Evolutionary conservation across 139 green algal genomes (phyloP).

Genomic region (Haematococcus lacustris): DNA sequence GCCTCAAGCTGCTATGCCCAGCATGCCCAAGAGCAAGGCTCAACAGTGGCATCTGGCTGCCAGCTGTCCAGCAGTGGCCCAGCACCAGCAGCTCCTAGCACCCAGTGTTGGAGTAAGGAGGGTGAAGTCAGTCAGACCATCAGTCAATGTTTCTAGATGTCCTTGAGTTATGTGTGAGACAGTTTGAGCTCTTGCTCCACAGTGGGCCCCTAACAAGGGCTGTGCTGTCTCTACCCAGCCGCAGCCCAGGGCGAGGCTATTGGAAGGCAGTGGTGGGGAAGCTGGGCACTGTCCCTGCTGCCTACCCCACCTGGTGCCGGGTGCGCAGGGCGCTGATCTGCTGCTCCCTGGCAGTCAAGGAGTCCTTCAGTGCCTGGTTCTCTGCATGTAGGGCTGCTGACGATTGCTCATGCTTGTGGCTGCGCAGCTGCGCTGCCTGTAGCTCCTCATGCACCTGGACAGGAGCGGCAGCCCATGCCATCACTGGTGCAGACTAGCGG

Average conservation of each 20-base stretch:
- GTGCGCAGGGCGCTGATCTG: slow-evolving; percentile 18
- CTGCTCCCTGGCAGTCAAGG: slow-evolving; percentile 12
- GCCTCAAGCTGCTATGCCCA: too few species aligned
- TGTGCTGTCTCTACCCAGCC: too few species aligned
- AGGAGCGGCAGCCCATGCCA: neutral
- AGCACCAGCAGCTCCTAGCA: neutral
- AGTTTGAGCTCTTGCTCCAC: too few species aligned
- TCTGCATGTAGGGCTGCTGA: slow-evolving; percentile 14
- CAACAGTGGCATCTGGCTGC: neutral
- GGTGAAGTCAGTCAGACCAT: too few species aligned
- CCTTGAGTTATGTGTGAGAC: too few species aligned
- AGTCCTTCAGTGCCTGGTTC: slow-evolving; percentile 12
- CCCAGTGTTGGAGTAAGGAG: too few species aligned
- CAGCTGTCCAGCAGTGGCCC: neutral
- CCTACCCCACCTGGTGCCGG: slow-evolving; percentile 14
- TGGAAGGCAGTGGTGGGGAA: too few species aligned
- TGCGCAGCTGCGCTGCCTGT: slow-evolving; percentile 12
- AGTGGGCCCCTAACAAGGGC: too few species aligned
- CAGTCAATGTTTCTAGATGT: too few species aligned
- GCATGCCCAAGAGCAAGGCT: too few species aligned
- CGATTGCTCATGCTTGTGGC: slow-evolving; percentile 13
- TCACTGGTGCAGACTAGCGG: neutral
- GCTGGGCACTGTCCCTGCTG: too few species aligned
- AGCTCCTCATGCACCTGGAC: slow-evolving; percentile 11
- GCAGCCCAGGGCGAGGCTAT: too few species aligned